Evolutionary conservation across 345 rosid genomes (phyloP).

Genomic region (Diplotaxis tenuifolia): DNA sequence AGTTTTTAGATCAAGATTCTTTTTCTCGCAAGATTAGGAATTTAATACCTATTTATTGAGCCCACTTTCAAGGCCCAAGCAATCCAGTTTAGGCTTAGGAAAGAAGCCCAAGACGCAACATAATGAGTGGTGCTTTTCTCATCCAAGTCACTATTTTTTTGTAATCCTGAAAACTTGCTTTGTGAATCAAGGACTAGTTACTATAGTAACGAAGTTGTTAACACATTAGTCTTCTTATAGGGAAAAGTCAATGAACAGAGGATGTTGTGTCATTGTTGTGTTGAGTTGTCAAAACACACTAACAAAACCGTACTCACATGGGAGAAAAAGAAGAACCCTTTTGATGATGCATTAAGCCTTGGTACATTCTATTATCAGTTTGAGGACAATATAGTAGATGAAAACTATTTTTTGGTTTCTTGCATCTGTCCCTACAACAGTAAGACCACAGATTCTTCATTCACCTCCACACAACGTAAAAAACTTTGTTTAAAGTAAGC

Average conservation of each 20-base stretch:
- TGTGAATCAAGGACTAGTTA: constrained; percentile 11
- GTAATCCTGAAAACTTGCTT: constrained; percentile 16
- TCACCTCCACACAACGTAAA: constrained; percentile 24
- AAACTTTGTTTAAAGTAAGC: background rate
- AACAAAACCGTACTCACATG: constrained; percentile 14
- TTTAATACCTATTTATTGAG: background rate
- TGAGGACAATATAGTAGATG: constrained; percentile 24
- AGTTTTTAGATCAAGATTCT: background rate
- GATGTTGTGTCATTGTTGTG: constrained; percentile 8
- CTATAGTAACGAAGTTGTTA: background rate
- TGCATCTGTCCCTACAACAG: constrained; percentile 19
- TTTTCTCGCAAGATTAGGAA: too few species aligned
- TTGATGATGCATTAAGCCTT: constrained; percentile 31
- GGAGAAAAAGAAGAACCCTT: constrained; percentile 1
- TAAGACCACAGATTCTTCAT: constrained; percentile 22
- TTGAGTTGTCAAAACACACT: constrained; percentile 30
- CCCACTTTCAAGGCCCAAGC: background rate
- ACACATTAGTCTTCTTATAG: background rate
- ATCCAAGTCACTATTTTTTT: constrained; percentile 12
- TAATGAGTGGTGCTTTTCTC: constrained; percentile 3
- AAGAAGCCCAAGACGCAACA: background rate
- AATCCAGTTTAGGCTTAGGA: background rate
- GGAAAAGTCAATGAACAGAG: constrained; percentile 10
- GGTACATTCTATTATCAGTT: constrained; percentile 34
- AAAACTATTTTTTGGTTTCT: constrained; percentile 25